phyloP scores from a whole-genome alignment of 306 rosid species.

The Comarum palustre region DNA sequence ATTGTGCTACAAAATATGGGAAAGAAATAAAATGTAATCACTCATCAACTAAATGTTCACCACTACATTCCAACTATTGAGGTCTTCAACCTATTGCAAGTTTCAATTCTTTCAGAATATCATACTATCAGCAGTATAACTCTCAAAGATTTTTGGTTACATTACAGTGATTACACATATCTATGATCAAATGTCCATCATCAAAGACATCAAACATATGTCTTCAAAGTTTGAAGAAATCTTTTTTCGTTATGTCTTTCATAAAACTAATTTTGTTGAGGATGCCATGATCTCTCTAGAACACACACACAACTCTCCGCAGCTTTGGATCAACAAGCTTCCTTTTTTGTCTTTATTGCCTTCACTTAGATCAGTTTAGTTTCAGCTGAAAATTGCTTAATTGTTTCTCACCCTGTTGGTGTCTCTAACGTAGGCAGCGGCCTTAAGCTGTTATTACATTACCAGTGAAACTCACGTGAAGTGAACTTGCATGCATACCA shows the following conservation, averaged over 20 bases:
- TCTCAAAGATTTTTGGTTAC: background rate
- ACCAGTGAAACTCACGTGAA: background rate
- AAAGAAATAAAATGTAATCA: background rate
- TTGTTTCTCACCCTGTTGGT: background rate
- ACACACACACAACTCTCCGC: background rate
- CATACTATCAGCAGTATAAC: background rate
- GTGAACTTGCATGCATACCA: background rate
- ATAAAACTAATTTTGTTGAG: too few species aligned
- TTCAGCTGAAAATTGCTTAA: background rate
- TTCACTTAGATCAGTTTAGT: too few species aligned
- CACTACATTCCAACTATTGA: background rate
- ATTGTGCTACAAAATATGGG: conserved; percentile 2
- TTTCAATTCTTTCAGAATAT: background rate
- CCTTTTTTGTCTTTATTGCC: too few species aligned
- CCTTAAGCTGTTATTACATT: background rate
- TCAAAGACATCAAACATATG: too few species aligned
- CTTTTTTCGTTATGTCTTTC: too few species aligned
- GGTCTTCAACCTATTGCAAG: background rate
- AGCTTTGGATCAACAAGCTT: too few species aligned
- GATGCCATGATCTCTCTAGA: too few species aligned
- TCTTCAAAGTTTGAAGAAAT: too few species aligned
- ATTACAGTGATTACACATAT: background rate
- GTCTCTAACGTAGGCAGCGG: background rate
- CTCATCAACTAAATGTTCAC: background rate
- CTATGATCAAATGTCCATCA: too few species aligned